Percentiles rank a stretch among this genome's conserved stretches.
phyloP scores from a whole-genome alignment of 495 filamentous ascomycete species.

The Xanthoparmelia taractica region DNA sequence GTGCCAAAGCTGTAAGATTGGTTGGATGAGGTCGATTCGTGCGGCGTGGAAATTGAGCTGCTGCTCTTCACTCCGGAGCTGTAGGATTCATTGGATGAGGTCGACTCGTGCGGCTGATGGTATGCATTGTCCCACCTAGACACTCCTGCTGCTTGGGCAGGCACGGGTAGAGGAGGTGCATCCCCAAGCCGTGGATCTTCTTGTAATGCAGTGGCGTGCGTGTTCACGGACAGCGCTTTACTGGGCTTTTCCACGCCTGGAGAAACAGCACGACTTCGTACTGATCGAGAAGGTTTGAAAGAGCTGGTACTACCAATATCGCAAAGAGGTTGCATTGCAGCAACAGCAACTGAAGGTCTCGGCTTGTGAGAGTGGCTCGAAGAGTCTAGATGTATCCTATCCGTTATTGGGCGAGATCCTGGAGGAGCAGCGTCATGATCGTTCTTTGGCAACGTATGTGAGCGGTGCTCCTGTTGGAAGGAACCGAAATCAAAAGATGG shows the following conservation, averaged over 20 bases:
- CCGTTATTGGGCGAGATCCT: constrained; percentile 6
- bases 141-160: constrained; percentile 37
- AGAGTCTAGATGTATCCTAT: constrained; percentile 18
- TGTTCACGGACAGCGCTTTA: background rate
- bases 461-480: constrained; percentile 38
- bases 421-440: constrained; percentile 27
- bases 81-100: constrained; percentile 60
- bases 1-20: constrained; percentile 55
- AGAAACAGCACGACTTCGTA: constrained; percentile 28
- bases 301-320: constrained; percentile 29
- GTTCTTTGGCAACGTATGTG: constrained; percentile 48
- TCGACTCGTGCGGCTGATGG: constrained; percentile 59
- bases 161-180: constrained; percentile 28
- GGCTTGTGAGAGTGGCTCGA: constrained; percentile 19
- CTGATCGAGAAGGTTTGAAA: constrained; percentile 24
- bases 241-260: constrained; percentile 4
- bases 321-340: constrained; percentile 33
- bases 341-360: constrained; percentile 21
- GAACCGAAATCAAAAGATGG: constrained; percentile 31
- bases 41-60: constrained; percentile 62
- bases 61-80: constrained; percentile 56
- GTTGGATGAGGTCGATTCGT: constrained; percentile 46
- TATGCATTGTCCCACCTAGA: constrained; percentile 49
- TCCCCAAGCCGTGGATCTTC: constrained; percentile 13
- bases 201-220: background rate